phyloP scores from a whole-genome alignment of 306 rosid genomes.

The Fragaria nilgerrensis region DNA sequence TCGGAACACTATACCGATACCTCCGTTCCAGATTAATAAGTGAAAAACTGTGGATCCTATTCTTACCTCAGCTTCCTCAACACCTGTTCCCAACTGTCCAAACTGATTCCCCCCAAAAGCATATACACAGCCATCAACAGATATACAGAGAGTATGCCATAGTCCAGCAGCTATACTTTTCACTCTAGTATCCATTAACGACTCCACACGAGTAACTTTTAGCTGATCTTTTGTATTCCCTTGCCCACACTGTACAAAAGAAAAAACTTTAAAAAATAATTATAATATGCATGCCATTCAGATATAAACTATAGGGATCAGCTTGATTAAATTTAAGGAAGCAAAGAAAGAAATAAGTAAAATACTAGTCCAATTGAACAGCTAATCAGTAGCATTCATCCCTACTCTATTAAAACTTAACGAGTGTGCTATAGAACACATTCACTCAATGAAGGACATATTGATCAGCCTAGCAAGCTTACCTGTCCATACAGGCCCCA shows the following conservation, averaged over 20 bases:
- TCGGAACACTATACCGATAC: neutral
- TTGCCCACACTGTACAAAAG: constrained; percentile 64
- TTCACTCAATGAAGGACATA: constrained; percentile 2
- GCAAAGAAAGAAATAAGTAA: neutral
- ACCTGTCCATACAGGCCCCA: constrained; percentile 97
- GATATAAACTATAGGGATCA: neutral
- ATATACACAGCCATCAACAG: constrained; percentile 59
- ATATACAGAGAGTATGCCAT: constrained; percentile 81
- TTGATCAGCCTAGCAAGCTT: constrained; percentile 21
- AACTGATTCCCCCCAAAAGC: constrained; percentile 93
- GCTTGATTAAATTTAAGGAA: neutral
- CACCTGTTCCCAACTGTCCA: constrained; percentile 86
- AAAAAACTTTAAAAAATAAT: neutral
- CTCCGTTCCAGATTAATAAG: neutral
- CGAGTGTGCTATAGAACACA: neutral
- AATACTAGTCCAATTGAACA: neutral
- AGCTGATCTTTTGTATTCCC: constrained; percentile 74
- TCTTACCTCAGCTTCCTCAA: constrained; percentile 68
- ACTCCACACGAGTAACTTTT: constrained; percentile 63
- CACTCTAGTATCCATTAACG: constrained; percentile 51
- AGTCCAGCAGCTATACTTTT: constrained; percentile 72
- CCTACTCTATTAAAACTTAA: neutral
- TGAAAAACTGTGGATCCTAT: neutral
- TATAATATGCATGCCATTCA: neutral
- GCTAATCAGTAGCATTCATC: neutral